Percentiles rank a stretch among this genome's conserved stretches.
Conservation (phyloP, 768 basidiomycete species). For the Trametes gibbosa region DNA sequence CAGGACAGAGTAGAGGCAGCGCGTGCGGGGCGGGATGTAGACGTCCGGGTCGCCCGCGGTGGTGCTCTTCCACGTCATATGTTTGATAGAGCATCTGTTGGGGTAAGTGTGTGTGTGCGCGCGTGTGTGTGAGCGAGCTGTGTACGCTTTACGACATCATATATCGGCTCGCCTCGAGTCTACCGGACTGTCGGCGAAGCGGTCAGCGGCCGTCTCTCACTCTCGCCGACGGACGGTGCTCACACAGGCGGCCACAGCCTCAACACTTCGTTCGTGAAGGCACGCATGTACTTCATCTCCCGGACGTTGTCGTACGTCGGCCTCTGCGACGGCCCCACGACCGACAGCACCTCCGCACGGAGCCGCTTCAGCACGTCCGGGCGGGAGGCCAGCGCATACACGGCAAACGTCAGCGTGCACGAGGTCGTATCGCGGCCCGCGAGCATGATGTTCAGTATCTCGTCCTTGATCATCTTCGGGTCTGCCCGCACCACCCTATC, state of each 20-base stretch:
- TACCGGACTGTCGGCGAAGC: background rate
- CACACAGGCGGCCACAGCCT: conserved; percentile 11
- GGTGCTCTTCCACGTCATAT: conserved; percentile 15
- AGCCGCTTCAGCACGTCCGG: conserved; percentile 45
- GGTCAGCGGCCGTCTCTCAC: background rate
- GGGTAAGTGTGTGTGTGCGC: too few species aligned
- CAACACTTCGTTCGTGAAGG: conserved; percentile 46
- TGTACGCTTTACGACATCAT: too few species aligned
- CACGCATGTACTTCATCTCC: conserved; percentile 57
- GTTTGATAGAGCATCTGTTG: conserved; percentile 7
- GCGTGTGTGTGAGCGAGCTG: too few species aligned
- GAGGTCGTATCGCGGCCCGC: conserved; percentile 59
- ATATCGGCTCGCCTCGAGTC: background rate
- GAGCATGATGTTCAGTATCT: conserved; percentile 53
- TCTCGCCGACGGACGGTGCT: background rate
- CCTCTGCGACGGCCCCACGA: conserved; percentile 40
- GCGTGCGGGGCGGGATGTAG: conserved; percentile 12
- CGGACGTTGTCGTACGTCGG: conserved; percentile 56
- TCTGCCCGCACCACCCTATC: conserved; percentile 31
- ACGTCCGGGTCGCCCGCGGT: conserved; percentile 6
- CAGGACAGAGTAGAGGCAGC: conserved; percentile 42
- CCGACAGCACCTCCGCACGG: conserved; percentile 47
- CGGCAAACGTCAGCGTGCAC: conserved; percentile 47
- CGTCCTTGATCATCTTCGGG: conserved; percentile 45
- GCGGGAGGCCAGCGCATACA: conserved; percentile 54